phyloP scores from a whole-genome alignment of 306 rosid species.

The Bauhinia variegata region DNA sequence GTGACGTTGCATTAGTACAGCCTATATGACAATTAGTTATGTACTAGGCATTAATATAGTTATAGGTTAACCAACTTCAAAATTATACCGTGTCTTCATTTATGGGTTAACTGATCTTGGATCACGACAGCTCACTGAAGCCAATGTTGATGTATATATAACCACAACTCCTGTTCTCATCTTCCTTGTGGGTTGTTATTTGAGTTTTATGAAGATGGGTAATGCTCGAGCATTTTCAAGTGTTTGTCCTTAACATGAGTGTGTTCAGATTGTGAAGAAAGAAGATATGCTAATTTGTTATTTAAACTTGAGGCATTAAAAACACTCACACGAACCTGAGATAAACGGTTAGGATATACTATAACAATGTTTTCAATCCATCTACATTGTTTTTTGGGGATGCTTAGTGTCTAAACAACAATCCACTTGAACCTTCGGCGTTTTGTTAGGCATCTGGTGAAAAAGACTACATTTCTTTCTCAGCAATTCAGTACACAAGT shows the following conservation, averaged over 20 bases:
- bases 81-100: neutral
- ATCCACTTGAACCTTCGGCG: neutral
- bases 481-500: no score
- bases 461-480: neutral
- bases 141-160: no score
- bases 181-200: neutral
- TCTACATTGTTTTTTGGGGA: constrained; percentile 1
- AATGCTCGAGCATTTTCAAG: neutral
- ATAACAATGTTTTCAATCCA: neutral
- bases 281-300: constrained; percentile 7
- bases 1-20: neutral
- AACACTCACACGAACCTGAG: neutral
- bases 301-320: constrained; percentile 11
- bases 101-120: neutral
- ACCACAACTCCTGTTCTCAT: neutral
- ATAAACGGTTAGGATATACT: constrained; percentile 11
- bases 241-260: neutral
- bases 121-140: neutral
- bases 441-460: neutral
- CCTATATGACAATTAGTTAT: neutral
- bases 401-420: neutral
- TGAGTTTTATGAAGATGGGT: neutral
- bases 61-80: neutral
- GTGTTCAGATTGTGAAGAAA: constrained; percentile 5
- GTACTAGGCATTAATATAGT: neutral